Conservation (phyloP, 768 basidiomycete species). For the Cystobasidiopsis lactophilus region DNA sequence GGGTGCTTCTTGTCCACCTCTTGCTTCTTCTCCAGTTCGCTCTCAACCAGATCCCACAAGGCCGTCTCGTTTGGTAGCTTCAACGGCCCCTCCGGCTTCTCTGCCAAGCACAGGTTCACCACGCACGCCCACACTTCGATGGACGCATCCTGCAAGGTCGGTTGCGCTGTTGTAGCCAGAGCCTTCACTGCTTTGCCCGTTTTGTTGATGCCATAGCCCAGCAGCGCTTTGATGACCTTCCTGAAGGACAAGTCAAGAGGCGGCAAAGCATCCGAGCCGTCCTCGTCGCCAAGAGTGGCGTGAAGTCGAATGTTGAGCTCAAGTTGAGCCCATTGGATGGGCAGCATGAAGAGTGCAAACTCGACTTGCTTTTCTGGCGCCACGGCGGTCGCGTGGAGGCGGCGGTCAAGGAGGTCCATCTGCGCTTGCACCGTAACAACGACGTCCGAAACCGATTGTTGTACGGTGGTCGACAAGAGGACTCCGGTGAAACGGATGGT, state of each 20-base stretch:
- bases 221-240: slow-evolving; percentile 33
- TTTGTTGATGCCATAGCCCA: slow-evolving; percentile 34
- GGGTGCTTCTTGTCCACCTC: slow-evolving; percentile 6
- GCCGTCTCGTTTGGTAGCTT: background rate
- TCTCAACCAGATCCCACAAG: slow-evolving; percentile 14
- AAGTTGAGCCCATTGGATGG: slow-evolving; percentile 41
- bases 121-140: slow-evolving; percentile 56
- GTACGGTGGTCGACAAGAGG: slow-evolving; percentile 25
- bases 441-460: too few species aligned
- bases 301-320: slow-evolving; percentile 34
- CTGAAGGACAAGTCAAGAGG: slow-evolving; percentile 14
- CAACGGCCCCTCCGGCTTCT: background rate
- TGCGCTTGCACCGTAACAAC: too few species aligned
- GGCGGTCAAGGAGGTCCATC: slow-evolving; percentile 26
- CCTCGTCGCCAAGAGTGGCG: too few species aligned
- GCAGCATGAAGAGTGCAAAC: slow-evolving; percentile 18
- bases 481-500: too few species aligned
- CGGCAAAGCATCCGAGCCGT: background rate
- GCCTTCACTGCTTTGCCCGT: slow-evolving; percentile 29
- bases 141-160: slow-evolving; percentile 27
- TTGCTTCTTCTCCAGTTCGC: slow-evolving; percentile 10
- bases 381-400: slow-evolving; percentile 20
- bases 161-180: slow-evolving; percentile 18
- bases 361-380: too few species aligned
- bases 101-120: slow-evolving; percentile 34